Evolutionary conservation across 192 early-diverging fungal species (phyloP).

Genomic region (Coemansia umbellata): DNA sequence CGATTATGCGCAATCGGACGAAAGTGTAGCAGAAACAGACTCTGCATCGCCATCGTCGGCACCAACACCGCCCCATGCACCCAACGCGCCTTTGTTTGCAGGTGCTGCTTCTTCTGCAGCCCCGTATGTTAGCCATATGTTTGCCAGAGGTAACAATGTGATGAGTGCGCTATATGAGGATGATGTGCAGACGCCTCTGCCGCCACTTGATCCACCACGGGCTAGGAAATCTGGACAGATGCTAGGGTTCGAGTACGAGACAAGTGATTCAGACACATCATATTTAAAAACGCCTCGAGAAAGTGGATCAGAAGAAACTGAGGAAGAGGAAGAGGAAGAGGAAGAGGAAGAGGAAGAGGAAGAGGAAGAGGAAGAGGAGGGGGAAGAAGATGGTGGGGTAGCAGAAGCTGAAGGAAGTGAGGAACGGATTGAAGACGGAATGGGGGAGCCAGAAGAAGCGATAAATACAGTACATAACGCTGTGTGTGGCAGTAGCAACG

Average conservation of each 20-base stretch:
- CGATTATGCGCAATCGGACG: too few species aligned
- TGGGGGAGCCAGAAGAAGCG: neutral
- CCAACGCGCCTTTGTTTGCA: neutral
- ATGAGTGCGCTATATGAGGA: neutral
- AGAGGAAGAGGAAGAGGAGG: conserved; percentile 7
- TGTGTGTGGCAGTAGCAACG: too few species aligned
- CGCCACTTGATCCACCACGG: conserved; percentile 2
- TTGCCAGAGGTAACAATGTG: neutral
- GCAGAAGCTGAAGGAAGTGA: neutral
- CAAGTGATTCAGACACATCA: conserved; percentile 36
- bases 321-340: conserved; percentile 7
- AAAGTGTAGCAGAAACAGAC: neutral
- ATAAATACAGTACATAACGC: neutral
- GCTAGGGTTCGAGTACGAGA: conserved; percentile 14
- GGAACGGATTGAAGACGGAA: neutral
- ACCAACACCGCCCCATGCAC: neutral
- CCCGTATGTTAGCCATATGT: neutral
- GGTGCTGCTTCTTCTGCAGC: neutral
- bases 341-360: neutral
- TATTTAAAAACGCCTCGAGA: conserved; percentile 38
- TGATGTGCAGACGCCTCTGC: neutral
- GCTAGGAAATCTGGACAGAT: conserved; percentile 1
- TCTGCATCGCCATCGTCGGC: neutral
- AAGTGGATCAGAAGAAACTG: conserved; percentile 15
- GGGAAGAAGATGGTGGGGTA: neutral